A percentile compares a stretch with the other conserved stretches of the same genome.
Conservation (phyloP, 495 filamentous ascomycete genomes). For the Durotheca rogersii region DNA sequence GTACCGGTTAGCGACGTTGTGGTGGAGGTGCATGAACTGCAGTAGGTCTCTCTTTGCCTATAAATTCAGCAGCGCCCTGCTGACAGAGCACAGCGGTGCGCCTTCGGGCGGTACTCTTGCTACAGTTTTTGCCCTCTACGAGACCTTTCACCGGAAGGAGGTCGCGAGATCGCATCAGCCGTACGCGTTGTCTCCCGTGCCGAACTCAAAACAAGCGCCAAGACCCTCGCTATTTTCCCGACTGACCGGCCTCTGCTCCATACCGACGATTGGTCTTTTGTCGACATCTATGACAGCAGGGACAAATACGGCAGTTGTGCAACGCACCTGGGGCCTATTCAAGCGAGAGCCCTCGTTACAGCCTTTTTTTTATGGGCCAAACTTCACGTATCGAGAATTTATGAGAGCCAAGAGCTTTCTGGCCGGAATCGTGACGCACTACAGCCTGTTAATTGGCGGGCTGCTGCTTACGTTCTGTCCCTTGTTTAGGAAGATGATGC, state of each 20-base stretch:
- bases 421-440: constrained; percentile 57
- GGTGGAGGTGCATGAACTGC: constrained; percentile 62
- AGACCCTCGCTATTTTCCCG: constrained; percentile 41
- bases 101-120: constrained; percentile 75
- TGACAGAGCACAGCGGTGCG: constrained; percentile 39
- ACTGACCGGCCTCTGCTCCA: constrained; percentile 60
- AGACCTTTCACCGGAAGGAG: constrained; percentile 59
- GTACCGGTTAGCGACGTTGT: constrained; percentile 60
- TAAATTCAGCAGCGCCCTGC: background rate
- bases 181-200: constrained; percentile 65
- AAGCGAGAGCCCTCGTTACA: constrained; percentile 43
- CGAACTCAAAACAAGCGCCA: constrained; percentile 49
- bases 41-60: constrained; percentile 42
- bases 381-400: constrained; percentile 72
- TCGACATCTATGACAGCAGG: constrained; percentile 59
- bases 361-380: constrained; percentile 62
- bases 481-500: constrained; percentile 37
- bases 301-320: constrained; percentile 66
- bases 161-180: constrained; percentile 57
- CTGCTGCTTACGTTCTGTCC: constrained; percentile 51
- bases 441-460: constrained; percentile 52
- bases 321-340: constrained; percentile 76
- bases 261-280: constrained; percentile 67
- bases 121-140: constrained; percentile 64
- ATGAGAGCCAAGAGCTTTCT: constrained; percentile 61